Conservation (phyloP, 2,329 filamentous ascomycete species). For the Macroventuria anomochaeta region DNA sequence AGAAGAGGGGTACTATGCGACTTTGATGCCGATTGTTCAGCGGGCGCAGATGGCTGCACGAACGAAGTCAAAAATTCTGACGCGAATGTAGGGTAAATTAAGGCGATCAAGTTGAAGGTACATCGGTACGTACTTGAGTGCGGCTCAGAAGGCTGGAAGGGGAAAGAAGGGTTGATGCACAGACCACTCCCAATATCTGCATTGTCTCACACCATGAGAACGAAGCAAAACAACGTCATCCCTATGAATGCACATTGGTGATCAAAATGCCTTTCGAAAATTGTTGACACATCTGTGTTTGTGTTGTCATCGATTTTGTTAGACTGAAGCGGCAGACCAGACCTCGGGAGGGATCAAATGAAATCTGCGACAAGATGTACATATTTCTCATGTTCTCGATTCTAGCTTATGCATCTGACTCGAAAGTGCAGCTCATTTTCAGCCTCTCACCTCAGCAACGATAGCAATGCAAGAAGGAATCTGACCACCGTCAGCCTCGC, state of each 20-base stretch:
- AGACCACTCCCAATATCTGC: not conserved
- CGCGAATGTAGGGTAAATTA: no score
- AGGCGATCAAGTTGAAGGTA: not conserved
- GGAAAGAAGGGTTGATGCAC: not conserved
- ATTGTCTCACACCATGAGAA: no score
- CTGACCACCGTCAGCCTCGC: conserved; percentile 9
- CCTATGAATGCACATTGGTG: no score
- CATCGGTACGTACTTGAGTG: not conserved
- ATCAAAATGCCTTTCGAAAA: no score
- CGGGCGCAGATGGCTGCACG: no score
- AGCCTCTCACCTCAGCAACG: conserved; percentile 8
- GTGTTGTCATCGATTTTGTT: no score
- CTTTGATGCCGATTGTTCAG: not conserved
- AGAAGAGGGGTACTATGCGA: not conserved
- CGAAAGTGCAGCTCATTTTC: not conserved
- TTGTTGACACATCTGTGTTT: no score
- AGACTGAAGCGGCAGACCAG: no score
- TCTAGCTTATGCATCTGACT: not conserved
- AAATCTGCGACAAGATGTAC: no score
- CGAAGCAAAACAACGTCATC: no score
- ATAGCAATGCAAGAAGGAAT: not conserved
- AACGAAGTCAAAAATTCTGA: no score
- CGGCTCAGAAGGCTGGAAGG: not conserved
- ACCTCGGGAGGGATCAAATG: no score
- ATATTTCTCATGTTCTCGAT: not conserved